Percentiles rank a stretch among this genome's conserved stretches.
These are phyloP conservation scores for Saprolegnia diclina DNA, from an alignment of 352 stramenopile genomes.

Conservation along the genomic window DNA sequence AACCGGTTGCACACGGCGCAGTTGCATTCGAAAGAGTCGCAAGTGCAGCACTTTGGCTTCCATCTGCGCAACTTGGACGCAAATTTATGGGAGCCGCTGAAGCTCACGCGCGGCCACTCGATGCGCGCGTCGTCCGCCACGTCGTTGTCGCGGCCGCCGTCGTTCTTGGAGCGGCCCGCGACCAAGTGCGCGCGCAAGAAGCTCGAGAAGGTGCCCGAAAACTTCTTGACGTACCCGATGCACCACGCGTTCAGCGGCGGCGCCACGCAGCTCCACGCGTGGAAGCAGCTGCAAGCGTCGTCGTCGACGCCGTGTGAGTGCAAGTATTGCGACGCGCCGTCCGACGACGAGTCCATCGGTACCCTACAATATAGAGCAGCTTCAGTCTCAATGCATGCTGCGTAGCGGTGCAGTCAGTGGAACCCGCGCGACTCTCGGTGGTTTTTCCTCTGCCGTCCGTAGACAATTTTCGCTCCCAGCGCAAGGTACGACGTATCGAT, in stretches of 20 bases:
- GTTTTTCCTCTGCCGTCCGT: slow-evolving; percentile 71
- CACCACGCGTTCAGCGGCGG: not conserved
- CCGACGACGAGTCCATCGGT: slow-evolving; percentile 5
- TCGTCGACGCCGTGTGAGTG: not conserved
- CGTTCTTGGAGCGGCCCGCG: not conserved
- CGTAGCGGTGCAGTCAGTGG: not conserved
- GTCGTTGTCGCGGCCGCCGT: slow-evolving; percentile 1
- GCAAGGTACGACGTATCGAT: slow-evolving; percentile 40
- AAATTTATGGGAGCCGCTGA: slow-evolving; percentile 52
- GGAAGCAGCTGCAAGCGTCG: not conserved
- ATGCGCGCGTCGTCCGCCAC: slow-evolving; percentile 10
- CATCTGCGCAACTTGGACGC: slow-evolving; percentile 69
- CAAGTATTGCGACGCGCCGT: not conserved
- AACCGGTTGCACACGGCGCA: slow-evolving; percentile 46
- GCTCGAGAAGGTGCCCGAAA: not conserved
- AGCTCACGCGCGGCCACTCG: not conserved
- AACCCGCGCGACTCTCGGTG: slow-evolving; percentile 54
- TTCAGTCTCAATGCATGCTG: too few relatives aligned
- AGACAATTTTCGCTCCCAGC: slow-evolving; percentile 63
- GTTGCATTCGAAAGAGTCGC: slow-evolving; percentile 1
- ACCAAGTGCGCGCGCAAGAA: not conserved
- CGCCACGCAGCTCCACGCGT: not conserved
- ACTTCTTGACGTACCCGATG: not conserved
- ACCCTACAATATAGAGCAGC: not conserved
- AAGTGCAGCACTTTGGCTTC: slow-evolving; percentile 63